Conservation (phyloP, 1,284 basidiomycete species). For the Sanguinoderma infundibulare region DNA sequence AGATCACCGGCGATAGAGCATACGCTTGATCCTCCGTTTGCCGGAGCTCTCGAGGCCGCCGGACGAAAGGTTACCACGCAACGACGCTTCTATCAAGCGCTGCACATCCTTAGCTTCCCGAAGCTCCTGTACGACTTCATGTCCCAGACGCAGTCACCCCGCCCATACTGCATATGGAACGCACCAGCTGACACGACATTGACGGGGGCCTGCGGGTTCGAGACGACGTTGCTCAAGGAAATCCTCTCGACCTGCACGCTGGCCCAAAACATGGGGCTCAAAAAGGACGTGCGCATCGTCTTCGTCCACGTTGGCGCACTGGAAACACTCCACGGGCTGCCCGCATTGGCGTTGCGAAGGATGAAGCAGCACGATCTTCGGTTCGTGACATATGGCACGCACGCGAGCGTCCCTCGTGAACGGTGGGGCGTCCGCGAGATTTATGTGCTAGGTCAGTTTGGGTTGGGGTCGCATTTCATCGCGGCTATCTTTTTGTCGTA, state of each 20-base stretch:
- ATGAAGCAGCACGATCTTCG: conserved; percentile 47
- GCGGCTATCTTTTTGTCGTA: background rate
- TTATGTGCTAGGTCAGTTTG: conserved; percentile 60
- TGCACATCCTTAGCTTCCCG: conserved; percentile 53
- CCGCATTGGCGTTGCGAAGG: conserved; percentile 50
- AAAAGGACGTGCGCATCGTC: conserved; percentile 49
- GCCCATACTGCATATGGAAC: conserved; percentile 46
- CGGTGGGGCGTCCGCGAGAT: conserved; percentile 66
- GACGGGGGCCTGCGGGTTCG: conserved; percentile 36
- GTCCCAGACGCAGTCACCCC: conserved; percentile 28
- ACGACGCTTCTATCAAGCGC: conserved; percentile 43
- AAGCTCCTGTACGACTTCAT: conserved; percentile 46
- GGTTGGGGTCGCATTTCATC: background rate
- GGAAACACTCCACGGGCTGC: conserved; percentile 48
- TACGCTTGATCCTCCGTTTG: conserved; percentile 13
- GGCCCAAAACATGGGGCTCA: conserved; percentile 41
- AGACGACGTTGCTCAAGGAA: conserved; percentile 48
- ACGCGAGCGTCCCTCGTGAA: conserved; percentile 49
- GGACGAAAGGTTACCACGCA: conserved; percentile 22
- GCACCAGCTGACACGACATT: conserved; percentile 28
- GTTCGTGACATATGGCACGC: conserved; percentile 70
- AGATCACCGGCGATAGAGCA: background rate
- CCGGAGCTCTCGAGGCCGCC: conserved; percentile 1
- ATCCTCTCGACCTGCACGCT: conserved; percentile 48
- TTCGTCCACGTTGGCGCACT: conserved; percentile 71